Percentiles rank a stretch among this genome's conserved stretches.
Evolutionary conservation across 371 early-diverging fungal genomes (phyloP).

Genomic region (Mortierella sp.): DNA sequence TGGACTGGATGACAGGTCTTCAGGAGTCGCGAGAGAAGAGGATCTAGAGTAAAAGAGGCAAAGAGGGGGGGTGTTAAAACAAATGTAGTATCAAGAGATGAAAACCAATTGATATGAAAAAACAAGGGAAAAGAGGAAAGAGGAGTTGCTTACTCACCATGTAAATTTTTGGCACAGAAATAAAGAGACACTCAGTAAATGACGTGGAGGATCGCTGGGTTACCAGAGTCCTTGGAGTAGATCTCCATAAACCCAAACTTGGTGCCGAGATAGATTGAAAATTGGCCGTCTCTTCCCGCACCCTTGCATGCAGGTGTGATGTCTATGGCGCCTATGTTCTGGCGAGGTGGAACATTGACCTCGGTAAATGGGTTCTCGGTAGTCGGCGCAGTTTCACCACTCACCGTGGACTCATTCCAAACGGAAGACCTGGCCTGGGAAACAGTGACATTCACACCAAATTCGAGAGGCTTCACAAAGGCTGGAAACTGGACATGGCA

Average conservation of each 20-base stretch:
- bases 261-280: not conserved
- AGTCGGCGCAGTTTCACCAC: not conserved
- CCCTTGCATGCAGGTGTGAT: not conserved
- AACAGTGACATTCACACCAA: conserved; percentile 15
- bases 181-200: not conserved
- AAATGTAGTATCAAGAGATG: not conserved
- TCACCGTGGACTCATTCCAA: not conserved
- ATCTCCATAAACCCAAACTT: not conserved
- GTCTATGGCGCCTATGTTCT: not conserved
- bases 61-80: conserved; percentile 1
- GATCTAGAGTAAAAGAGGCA: no score
- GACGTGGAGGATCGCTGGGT: not conserved
- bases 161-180: not conserved
- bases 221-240: not conserved
- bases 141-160: no score
- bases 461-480: conserved; percentile 22
- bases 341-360: not conserved
- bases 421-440: conserved; percentile 10
- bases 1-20: no score
- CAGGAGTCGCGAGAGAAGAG: no score
- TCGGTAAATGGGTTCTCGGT: not conserved
- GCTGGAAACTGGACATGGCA: conserved; percentile 52
- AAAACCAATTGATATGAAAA: not conserved
- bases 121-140: not conserved
- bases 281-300: not conserved